phyloP scores from a whole-genome alignment of 108 stramenopile species.

The Discostella pseudostelligera region DNA sequence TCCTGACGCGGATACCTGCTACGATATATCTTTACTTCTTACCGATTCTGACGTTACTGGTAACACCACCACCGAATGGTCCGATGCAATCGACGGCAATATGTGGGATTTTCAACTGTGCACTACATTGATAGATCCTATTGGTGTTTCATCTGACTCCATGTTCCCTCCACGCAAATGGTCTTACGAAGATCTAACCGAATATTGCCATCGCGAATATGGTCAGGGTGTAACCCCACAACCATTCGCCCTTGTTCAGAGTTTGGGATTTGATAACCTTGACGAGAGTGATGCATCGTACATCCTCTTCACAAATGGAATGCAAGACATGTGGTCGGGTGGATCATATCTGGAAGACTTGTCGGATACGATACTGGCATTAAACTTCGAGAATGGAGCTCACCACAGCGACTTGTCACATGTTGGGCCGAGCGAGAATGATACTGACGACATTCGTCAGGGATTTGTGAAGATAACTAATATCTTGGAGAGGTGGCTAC shows the following conservation, averaged over 20 bases:
- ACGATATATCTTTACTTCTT: conserved; percentile 58
- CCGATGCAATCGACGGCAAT: conserved; percentile 52
- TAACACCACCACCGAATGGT: conserved; percentile 59
- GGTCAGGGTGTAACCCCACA: conserved; percentile 47
- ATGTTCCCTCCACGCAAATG: conserved; percentile 76
- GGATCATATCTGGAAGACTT: conserved; percentile 42
- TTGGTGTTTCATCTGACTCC: conserved; percentile 53
- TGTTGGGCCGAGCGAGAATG: conserved; percentile 43
- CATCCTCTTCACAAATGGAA: conserved; percentile 74
- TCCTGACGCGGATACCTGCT: conserved; percentile 46
- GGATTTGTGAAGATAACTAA: conserved; percentile 51
- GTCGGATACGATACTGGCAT: conserved; percentile 48
- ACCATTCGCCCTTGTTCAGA: conserved; percentile 49
- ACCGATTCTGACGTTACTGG: conserved; percentile 56
- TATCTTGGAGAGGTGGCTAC: conserved; percentile 58
- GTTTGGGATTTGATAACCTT: conserved; percentile 61
- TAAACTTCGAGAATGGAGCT: conserved; percentile 84
- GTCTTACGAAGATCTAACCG: conserved; percentile 42
- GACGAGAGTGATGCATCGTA: conserved; percentile 34
- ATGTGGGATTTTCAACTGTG: conserved; percentile 84
- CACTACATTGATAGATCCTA: conserved; percentile 56
- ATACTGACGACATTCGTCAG: conserved; percentile 64
- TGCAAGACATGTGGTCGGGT: conserved; percentile 67
- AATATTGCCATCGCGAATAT: conserved; percentile 61
- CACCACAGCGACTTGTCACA: conserved; percentile 71